Base-by-base conservation (phyloP, 768 basidiomycete genomes). In the Russula virescens region DNA sequence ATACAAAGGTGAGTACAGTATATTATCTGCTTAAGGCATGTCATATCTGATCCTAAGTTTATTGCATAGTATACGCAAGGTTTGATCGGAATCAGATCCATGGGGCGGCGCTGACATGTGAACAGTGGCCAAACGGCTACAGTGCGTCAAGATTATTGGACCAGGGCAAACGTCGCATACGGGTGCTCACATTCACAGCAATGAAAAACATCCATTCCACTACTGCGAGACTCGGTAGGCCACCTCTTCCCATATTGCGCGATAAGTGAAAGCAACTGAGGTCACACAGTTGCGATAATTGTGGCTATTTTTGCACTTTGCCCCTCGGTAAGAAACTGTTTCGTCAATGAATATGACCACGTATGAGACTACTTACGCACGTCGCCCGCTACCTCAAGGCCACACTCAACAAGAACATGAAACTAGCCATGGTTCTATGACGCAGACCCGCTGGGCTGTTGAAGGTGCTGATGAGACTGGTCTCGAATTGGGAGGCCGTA, bases 341-440 rank as follows among this genome's bases (percentile, higher is more conserved):
- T 16, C 28, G 31, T 19, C 4, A 23, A 28, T n/a, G 26, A 14
- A 5, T 18, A 25, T 43, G 1, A 31, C 14, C 14, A 19, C 28
- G 26, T 19, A 5, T 18, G 21, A 43, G 1, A 31, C 14, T 18
- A 19, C 28, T 64, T 38, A 50, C 13, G 5, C 16, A 34, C n/a
- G 13, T 46, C 23, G 28, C 59, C 2, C 26, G n/a, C 18, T 8
- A 8, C 34, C n/a, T 46, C 23, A 52, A 86, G 85, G 81, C 0
- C 85, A 87, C 60, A 60, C 81, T 0, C 83, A 86, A 60, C 76
- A 79, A 64, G 81, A 83, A 49, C 85, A 87, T 43, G 83, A 85
- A 48, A 87, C 85, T 0, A 76, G 76, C 18, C 85, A 87, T 60
- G 86, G 85, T 6, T 84, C 83, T 1, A 86, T 86, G 84, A 80